Base-by-base conservation (phyloP, 2,329 filamentous ascomycete species). In the Ophiostoma populinum region DNA sequence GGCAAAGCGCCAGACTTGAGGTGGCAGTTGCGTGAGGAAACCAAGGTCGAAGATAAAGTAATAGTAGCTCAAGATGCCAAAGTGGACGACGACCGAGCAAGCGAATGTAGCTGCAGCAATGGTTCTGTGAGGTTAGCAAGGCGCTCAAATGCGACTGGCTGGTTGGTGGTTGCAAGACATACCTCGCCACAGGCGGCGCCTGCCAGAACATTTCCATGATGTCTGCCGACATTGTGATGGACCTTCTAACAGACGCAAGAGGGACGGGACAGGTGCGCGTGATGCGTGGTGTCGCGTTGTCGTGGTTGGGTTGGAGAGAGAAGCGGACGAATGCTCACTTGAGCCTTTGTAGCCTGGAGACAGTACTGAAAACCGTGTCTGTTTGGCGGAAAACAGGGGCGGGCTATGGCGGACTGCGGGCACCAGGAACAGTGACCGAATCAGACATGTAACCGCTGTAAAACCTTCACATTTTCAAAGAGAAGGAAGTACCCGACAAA, bases 61-160 rank as follows among this genome's bases (percentile, higher is more conserved):
- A n/a, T n/a, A n/a, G n/a, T n/a, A n/a, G n/a, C n/a, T n/a, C n/a
- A n/a, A n/a, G n/a, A n/a, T n/a, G 33, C 51, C 49, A 9, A 54
- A 51, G 36, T 55, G 58, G 36, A 81, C 41, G 26, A 81, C 47
- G 26, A 73, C 56, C 20, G 79, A 83, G 40, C 73, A 61, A 25
- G 64, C 51, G 43, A 82, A 64, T 35, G 76, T 66, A 34, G 67
- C 61, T 37, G 71, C 70, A 47, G 76, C 71, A 42, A 83, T 57
- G 37, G 74, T 80, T 60, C 80, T 83, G 55, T 12, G 22, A 16
- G 10, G 35, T 32, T 18, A 39, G 26, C 10, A 11, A 7, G 18
- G n/a, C n/a, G n/a, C n/a, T n/a, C n/a, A n/a, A n/a, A n/a, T n/a
- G n/a, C n/a, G n/a, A n/a, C n/a, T n/a, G n/a, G n/a, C n/a, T n/a